phyloP scores from a whole-genome alignment of 1,284 basidiomycete species.

The Ceratobasidium papillatum region DNA sequence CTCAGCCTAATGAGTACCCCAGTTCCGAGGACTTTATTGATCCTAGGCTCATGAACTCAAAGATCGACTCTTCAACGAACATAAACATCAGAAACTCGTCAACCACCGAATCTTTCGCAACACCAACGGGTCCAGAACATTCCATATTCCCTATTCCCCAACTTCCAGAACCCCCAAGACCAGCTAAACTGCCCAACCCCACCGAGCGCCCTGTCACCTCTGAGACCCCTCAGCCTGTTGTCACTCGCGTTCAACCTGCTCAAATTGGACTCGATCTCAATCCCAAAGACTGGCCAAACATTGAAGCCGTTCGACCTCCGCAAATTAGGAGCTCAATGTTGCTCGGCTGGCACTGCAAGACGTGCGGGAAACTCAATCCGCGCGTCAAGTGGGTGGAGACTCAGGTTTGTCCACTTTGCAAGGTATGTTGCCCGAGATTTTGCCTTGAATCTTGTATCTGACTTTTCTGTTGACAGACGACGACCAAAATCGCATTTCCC shows the following conservation, averaged over 20 bases:
- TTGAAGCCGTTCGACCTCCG: conserved; percentile 1
- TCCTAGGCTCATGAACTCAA: too few relatives aligned
- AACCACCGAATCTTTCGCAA: too few relatives aligned
- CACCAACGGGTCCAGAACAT: too few relatives aligned
- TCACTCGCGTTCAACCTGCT: background rate
- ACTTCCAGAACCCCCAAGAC: background rate
- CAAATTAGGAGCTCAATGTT: conserved; percentile 22
- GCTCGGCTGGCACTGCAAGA: conserved; percentile 18
- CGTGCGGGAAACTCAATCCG: conserved; percentile 23
- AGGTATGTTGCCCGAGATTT: background rate
- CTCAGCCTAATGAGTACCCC: background rate
- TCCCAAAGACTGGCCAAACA: background rate
- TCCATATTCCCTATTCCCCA: background rate
- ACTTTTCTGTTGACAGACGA: background rate
- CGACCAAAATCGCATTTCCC: background rate
- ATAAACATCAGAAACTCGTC: too few relatives aligned
- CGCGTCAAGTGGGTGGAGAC: conserved; percentile 10
- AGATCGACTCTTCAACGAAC: too few relatives aligned
- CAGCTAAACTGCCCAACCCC: too few relatives aligned
- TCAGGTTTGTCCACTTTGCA: conserved; percentile 34
- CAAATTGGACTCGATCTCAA: background rate
- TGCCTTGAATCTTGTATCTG: background rate
- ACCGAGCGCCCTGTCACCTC: background rate
- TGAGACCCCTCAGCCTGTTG: background rate
- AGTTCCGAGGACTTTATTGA: too few relatives aligned